Evolutionary conservation across 2,329 filamentous ascomycete species (phyloP), one percentile per base, ranked within the genome.

Genomic region (Berkeleyomyces rouxiae): DNA sequence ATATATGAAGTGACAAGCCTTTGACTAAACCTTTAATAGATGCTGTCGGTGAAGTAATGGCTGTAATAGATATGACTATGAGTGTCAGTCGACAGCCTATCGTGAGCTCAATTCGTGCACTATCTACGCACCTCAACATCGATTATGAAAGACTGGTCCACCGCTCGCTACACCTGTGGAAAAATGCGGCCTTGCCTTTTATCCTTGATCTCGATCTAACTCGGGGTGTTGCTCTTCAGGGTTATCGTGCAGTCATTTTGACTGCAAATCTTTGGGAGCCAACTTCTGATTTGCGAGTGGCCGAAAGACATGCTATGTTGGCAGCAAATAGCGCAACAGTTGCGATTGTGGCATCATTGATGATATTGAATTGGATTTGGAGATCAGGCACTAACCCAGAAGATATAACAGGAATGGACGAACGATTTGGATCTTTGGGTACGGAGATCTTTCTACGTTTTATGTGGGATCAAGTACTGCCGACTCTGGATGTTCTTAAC

Each of bases 391-490:
- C 36, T 2, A n/a, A 43, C 4, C 31, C 55, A n/a, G 16, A 40
- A n/a, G 11, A 16, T 13, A n/a, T 58, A 31, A 23, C 37, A 5
- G 39, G 47, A 11, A 39, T 57, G 39, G 39, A 11, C 1, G 39
- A 62, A 13, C 10, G 37, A n/a, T 31, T 7, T 42, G 11, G 43
- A 42, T 2, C 16, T 23, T 37, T 43, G 9, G 61, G 57, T n/a
- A 51, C 57, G 7, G 61, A 63, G 44, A 37, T 59, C 36, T 63
- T 63, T 31, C n/a, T 59, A 3, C 44, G 61, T 7, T 63, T 63
- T 47, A 59, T 37, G n/a, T 63, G 61, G 43, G 57, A 63, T 44
- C 61, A 63, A 31, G 57, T 63, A 47, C 46, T 63, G 7, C 61
- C 61, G 9, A n/a, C 37, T 11, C 31, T 46, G 9, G 36, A 33